A percentile compares a stretch with the other conserved stretches of the same genome.
These are phyloP conservation scores for Hypoxylon trugodes DNA, from an alignment of 495 filamentous ascomycete genomes.

Conservation along the genomic window DNA sequence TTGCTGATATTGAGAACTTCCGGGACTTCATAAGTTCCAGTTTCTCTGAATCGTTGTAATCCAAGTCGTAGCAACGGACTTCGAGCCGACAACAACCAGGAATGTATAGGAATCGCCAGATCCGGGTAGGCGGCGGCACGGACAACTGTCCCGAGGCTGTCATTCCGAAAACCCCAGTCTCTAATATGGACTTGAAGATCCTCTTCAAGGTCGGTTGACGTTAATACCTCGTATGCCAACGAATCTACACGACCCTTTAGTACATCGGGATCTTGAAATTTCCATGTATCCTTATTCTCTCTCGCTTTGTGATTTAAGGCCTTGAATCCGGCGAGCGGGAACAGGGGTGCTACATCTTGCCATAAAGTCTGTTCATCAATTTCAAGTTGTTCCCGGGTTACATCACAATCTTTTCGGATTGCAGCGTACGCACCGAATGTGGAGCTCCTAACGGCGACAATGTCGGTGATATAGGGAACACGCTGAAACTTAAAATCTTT, in stretches of 20 bases:
- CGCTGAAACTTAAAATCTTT: conserved; percentile 94
- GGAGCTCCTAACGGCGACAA: conserved; percentile 84
- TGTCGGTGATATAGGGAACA: conserved; percentile 84
- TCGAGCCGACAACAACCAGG: conserved; percentile 77
- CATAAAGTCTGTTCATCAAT: conserved; percentile 72
- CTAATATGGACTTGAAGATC: conserved; percentile 57
- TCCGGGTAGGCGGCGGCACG: conserved; percentile 68
- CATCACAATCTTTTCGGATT: conserved; percentile 82
- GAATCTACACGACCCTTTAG: conserved; percentile 45
- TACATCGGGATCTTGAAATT: conserved; percentile 47
- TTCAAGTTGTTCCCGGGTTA: conserved; percentile 76
- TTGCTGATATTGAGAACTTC: conserved; percentile 70
- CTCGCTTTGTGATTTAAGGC: conserved; percentile 43
- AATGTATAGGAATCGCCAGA: conserved; percentile 79
- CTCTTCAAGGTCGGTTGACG: conserved; percentile 64
- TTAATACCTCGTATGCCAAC: conserved; percentile 58
- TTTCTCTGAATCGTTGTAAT: conserved; percentile 60
- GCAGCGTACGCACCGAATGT: conserved; percentile 89
- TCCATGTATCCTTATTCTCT: conserved; percentile 44
- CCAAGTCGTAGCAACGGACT: conserved; percentile 72
- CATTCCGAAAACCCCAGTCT: conserved; percentile 44
- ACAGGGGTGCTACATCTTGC: conserved; percentile 75
- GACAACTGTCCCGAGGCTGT: conserved; percentile 55
- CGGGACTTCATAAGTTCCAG: conserved; percentile 44
- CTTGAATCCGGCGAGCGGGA: conserved; percentile 64